A percentile compares a stretch with the other conserved stretches of the same genome.
phyloP scores from a whole-genome alignment of 2,329 filamentous ascomycete genomes.

The Metarhizium rileyi region DNA sequence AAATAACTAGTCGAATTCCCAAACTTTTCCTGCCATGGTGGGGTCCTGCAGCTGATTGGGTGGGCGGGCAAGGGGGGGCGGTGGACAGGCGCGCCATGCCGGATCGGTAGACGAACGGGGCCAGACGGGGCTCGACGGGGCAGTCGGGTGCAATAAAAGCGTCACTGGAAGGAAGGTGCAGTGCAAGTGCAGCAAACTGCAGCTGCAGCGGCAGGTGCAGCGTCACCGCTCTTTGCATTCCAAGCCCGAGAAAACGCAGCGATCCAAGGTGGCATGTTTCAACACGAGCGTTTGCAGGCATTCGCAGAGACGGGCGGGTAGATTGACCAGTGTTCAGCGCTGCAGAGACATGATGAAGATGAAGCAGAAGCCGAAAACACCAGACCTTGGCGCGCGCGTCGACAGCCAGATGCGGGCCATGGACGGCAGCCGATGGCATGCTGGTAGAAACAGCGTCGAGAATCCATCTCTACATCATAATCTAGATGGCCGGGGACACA shows the following conservation, averaged over 20 bases:
- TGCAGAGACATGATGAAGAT: too few relatives aligned
- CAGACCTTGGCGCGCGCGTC: too few relatives aligned
- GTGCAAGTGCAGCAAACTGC: background rate
- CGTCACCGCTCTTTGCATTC: constrained; percentile 1
- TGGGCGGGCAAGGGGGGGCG: constrained; percentile 1
- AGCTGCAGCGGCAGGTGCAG: background rate
- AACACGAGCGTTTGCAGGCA: background rate
- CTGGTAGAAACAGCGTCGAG: too few relatives aligned
- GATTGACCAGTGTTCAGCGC: too few relatives aligned
- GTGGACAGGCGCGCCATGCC: constrained; percentile 6
- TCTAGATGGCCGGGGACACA: too few relatives aligned
- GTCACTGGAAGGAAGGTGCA: background rate
- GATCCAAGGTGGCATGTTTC: background rate
- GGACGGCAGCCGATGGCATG: too few relatives aligned
- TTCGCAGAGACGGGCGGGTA: too few relatives aligned
- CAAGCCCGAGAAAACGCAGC: background rate
- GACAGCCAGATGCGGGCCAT: too few relatives aligned
- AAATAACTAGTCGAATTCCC: constrained; percentile 10
- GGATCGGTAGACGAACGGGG: constrained; percentile 1
- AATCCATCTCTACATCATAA: too few relatives aligned
- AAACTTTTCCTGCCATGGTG: constrained; percentile 13
- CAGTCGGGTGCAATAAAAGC: background rate
- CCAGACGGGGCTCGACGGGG: background rate
- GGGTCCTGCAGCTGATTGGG: constrained; percentile 14
- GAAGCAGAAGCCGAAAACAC: too few relatives aligned